Percentiles rank a stretch among this genome's conserved stretches.
These are phyloP conservation scores for Pilasporangium apinafurcum DNA, from an alignment of 352 stramenopile genomes.

Conservation along the genomic window DNA sequence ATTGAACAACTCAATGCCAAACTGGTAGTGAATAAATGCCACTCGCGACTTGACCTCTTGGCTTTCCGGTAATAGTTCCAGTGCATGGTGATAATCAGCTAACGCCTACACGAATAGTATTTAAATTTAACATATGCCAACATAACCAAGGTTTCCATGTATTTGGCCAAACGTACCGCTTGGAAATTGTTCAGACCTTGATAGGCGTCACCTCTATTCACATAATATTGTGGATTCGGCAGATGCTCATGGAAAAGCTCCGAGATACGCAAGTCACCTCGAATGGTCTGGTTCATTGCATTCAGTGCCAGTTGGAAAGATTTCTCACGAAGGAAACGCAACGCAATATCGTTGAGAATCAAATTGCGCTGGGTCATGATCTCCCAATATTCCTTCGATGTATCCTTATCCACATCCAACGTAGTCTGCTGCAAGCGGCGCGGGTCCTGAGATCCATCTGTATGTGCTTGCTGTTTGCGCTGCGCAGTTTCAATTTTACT, in stretches of 20 bases:
- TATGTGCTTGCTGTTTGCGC: conserved; percentile 6
- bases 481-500: conserved; percentile 12
- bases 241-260: conserved; percentile 38
- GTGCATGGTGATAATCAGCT: conserved; percentile 68
- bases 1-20: conserved; percentile 79
- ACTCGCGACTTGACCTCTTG: conserved; percentile 52
- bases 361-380: conserved; percentile 65
- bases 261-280: conserved; percentile 36
- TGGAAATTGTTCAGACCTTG: conserved; percentile 67
- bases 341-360: conserved; percentile 71
- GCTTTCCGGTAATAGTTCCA: conserved; percentile 49
- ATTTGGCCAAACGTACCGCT: conserved; percentile 40
- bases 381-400: conserved; percentile 49
- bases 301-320: conserved; percentile 70
- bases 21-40: conserved; percentile 75
- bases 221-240: conserved; percentile 46
- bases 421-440: neutral
- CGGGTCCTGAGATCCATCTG: conserved; percentile 1
- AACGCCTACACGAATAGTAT: conserved; percentile 28
- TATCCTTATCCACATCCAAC: conserved; percentile 16
- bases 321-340: conserved; percentile 43
- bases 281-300: conserved; percentile 76
- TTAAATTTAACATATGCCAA: neutral
- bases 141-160: no score
- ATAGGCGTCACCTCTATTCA: conserved; percentile 71